These are phyloP conservation scores for Penicillium alfredii DNA, from an alignment of 495 filamentous ascomycete genomes.

Conservation along the genomic window DNA sequence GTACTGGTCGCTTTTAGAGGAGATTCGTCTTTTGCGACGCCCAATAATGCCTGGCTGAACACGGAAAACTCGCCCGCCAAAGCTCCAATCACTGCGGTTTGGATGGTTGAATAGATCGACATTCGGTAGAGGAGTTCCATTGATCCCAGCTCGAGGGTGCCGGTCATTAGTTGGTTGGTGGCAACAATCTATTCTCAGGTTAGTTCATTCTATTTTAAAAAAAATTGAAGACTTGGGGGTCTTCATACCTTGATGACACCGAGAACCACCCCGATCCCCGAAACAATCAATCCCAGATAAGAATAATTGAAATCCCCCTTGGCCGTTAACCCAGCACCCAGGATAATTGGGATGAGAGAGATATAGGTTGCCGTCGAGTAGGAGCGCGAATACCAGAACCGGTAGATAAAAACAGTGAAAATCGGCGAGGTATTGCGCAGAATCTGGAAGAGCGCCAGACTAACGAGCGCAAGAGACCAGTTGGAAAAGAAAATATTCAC, in stretches of 20 bases:
- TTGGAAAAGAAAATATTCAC: conserved; percentile 16
- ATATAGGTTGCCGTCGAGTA: conserved; percentile 12
- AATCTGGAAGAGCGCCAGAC: conserved; percentile 15
- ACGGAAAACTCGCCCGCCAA: conserved; percentile 11
- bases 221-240: too few species aligned
- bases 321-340: conserved; percentile 12
- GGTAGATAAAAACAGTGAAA: conserved; percentile 16
- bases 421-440: conserved; percentile 14
- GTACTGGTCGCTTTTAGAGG: too few species aligned
- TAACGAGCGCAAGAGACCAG: conserved; percentile 13
- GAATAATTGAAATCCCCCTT: conserved; percentile 14
- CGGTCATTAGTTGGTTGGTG: conserved; percentile 14
- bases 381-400: conserved; percentile 10
- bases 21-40: conserved; percentile 4
- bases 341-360: conserved; percentile 12
- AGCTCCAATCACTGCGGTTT: conserved; percentile 7
- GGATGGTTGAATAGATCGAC: conserved; percentile 10
- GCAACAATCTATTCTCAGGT: conserved; percentile 19
- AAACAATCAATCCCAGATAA: conserved; percentile 6
- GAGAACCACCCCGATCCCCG: conserved; percentile 9
- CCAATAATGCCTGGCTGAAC: conserved; percentile 5
- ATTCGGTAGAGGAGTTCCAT: conserved; percentile 17
- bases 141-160: conserved; percentile 10
- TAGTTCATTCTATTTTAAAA: too few species aligned
- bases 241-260: conserved; percentile 11